Conservation (phyloP, 176 grass and related monocot genomes). For the Eleusine coracana region DNA sequence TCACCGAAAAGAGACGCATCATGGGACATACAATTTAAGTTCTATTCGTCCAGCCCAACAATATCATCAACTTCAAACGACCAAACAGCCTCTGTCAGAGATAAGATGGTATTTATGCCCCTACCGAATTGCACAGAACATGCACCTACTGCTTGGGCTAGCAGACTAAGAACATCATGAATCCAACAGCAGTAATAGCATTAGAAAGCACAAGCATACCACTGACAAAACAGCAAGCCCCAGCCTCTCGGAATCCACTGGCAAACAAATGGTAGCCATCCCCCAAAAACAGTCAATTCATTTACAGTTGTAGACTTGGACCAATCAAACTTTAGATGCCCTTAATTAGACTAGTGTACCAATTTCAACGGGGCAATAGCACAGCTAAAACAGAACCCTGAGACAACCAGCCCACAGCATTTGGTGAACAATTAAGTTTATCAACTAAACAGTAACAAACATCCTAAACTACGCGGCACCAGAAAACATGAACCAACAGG, state of each 20-base stretch:
- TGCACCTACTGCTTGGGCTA: not conserved
- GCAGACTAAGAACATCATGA: not conserved
- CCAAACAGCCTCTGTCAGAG: not conserved
- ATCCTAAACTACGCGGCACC: not conserved
- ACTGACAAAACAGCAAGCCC: too few species aligned
- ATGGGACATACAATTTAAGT: not conserved
- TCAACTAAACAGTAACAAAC: accelerated
- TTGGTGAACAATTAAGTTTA: not conserved
- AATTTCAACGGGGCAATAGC: not conserved
- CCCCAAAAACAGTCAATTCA: not conserved
- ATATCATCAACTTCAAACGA: not conserved
- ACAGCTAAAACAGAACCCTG: not conserved
- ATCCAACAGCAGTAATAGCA: not conserved
- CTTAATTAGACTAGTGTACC: not conserved
- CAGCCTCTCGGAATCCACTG: not conserved
- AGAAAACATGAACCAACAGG: not conserved
- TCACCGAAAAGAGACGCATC: not conserved
- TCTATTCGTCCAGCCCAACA: not conserved
- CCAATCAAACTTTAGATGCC: not conserved
- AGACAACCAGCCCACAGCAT: not conserved
- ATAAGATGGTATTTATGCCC: not conserved
- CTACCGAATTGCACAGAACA: not conserved
- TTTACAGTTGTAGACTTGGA: not conserved
- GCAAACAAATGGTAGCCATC: not conserved
- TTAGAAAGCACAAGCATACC: not conserved